A percentile compares a stretch with the other conserved stretches of the same genome.
phyloP scores from a whole-genome alignment of 345 rosid genomes.

The Arabis alpina region DNA sequence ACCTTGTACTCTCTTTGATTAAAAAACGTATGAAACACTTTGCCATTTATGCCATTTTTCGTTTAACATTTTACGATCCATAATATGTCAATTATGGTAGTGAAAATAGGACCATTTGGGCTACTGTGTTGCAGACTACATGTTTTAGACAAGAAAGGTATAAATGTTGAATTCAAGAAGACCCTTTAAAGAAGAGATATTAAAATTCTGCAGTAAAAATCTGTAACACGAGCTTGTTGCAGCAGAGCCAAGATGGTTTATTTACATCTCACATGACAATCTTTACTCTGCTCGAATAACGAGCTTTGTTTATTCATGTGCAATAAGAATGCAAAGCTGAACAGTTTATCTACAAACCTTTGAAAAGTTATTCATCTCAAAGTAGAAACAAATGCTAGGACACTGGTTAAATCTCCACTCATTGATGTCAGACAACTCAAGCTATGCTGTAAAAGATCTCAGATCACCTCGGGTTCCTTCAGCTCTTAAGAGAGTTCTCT shows the following conservation, averaged over 20 bases:
- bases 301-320: conserved; percentile 5
- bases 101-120: not conserved
- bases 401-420: conserved; percentile 23
- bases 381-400: conserved; percentile 21
- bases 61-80: not conserved
- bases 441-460: conserved; percentile 20
- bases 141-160: conserved; percentile 35
- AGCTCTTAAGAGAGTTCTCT: conserved; percentile 24
- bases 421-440: conserved; percentile 21
- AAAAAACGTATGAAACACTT: not conserved
- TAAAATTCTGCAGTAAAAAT: not conserved
- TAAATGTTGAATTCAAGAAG: conserved; percentile 21
- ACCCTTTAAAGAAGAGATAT: not conserved
- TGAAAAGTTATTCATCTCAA: not conserved
- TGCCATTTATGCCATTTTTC: not conserved
- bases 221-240: conserved; percentile 24
- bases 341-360: conserved; percentile 30
- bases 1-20: not conserved
- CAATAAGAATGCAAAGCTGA: conserved; percentile 21
- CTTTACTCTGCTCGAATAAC: not conserved
- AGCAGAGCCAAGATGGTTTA: conserved; percentile 19
- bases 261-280: conserved; percentile 22
- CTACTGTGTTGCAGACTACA: conserved; percentile 17
- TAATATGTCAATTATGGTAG: conserved; percentile 22
- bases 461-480: conserved; percentile 9